Conservation (phyloP, 768 basidiomycete genomes). For the Panellus pusillus region DNA sequence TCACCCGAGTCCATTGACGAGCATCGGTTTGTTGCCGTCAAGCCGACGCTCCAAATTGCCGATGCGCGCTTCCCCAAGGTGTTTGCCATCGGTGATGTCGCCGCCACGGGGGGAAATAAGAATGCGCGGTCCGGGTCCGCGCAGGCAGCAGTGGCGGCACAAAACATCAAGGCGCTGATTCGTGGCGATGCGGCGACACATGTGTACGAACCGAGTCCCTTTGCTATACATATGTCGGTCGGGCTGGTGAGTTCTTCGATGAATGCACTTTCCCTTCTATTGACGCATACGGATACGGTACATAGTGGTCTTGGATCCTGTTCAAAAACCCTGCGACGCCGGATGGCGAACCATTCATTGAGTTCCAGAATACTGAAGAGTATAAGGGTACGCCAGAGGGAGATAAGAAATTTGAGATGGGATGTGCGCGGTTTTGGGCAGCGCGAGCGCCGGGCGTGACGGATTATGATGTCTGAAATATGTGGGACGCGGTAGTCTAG, state of each 20-base stretch:
- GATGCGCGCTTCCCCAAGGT: constrained; percentile 34
- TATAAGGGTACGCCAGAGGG: constrained; percentile 12
- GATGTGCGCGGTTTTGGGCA: constrained; percentile 21
- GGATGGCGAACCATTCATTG: constrained; percentile 13
- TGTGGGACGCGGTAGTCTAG: neutral
- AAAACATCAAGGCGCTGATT: constrained; percentile 41
- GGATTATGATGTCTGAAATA: constrained; percentile 4
- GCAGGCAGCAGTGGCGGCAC: constrained; percentile 41
- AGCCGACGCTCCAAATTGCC: constrained; percentile 27
- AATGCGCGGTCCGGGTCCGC: constrained; percentile 41
- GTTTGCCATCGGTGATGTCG: constrained; percentile 50
- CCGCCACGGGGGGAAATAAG: constrained; percentile 47
- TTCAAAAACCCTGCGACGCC: constrained; percentile 23
- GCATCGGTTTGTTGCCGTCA: constrained; percentile 22
- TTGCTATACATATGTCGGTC: constrained; percentile 45
- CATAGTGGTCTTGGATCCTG: constrained; percentile 23
- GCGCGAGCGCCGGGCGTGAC: constrained; percentile 24
- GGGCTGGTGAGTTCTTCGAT: constrained; percentile 35
- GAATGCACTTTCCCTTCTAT: constrained; percentile 26
- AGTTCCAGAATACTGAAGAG: constrained; percentile 12
- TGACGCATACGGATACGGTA: constrained; percentile 12
- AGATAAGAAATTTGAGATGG: constrained; percentile 20
- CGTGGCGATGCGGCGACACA: constrained; percentile 25
- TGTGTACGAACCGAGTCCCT: constrained; percentile 33
- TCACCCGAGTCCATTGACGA: constrained; percentile 21